These are phyloP conservation scores for Aspergillus sojae DNA, from an alignment of 2,329 filamentous ascomycete genomes.

Conservation along the genomic window DNA sequence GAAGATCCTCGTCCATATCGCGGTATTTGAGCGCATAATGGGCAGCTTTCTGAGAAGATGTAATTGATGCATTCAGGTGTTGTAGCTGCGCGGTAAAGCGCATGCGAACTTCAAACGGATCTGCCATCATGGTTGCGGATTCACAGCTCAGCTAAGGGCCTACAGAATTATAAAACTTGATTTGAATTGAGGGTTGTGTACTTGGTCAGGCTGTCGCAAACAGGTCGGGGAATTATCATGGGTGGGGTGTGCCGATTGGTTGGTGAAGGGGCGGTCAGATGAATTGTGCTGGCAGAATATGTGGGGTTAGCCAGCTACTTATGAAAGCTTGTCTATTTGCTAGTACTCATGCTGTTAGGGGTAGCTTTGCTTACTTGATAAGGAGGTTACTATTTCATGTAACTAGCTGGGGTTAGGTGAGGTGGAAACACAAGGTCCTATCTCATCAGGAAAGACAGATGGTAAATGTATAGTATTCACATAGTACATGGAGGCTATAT, in stretches of 20 bases:
- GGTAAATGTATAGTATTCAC: background rate
- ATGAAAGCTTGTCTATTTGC: background rate
- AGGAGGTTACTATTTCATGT: background rate
- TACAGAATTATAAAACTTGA: background rate
- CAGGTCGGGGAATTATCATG: background rate
- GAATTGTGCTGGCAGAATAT: constrained; percentile 27
- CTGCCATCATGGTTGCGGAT: constrained; percentile 59
- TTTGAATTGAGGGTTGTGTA: background rate
- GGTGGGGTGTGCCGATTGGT: constrained; percentile 7
- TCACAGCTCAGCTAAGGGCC: background rate
- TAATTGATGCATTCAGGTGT: constrained; percentile 86
- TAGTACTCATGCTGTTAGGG: background rate
- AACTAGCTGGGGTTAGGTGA: background rate
- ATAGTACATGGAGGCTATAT: background rate
- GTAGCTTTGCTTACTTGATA: background rate
- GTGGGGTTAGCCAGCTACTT: constrained; percentile 11
- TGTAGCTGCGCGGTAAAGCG: constrained; percentile 90
- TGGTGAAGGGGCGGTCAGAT: constrained; percentile 22
- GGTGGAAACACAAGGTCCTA: background rate
- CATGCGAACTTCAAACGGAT: constrained; percentile 98
- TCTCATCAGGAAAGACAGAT: background rate
- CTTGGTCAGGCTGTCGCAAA: background rate
- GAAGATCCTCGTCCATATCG: constrained; percentile 95
- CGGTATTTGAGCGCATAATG: constrained; percentile 92
- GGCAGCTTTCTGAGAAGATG: constrained; percentile 87